Base-by-base conservation (phyloP, 108 stramenopile genomes). In the Licmophora abbreviata region DNA sequence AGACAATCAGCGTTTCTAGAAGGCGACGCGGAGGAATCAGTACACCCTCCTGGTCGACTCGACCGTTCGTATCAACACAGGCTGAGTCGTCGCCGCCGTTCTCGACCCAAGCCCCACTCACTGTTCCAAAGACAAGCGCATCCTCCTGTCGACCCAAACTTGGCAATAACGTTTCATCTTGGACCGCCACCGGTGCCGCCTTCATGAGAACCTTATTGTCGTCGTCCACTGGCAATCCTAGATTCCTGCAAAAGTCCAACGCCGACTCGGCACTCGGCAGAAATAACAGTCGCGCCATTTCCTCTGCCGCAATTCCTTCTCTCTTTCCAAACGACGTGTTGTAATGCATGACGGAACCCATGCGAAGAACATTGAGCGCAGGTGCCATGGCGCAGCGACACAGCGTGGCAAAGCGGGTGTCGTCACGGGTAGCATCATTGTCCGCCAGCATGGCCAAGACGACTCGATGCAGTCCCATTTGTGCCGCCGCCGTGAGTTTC, bases 331-430 rank as follows among this genome's bases (percentile, higher is more conserved):
- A 76, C 26, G 46, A 51, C 1, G 44, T 42, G 42, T 71, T 72
- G 48, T 72, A 77, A 24, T 62, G 66, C 52, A 66, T 56, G 14
- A 70, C 43, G 0, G 59, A 52, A 17, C 63, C 43, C 40, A 63
- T 63, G 10, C 68, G 61, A 24, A 64, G n/a, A 1, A 22, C 25
- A 56, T 38, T 29, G 29, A 77, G 29, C 1, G 21, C 22, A 1
- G 58, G 56, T 20, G 45, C 58, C 40, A 77, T 10, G 46, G 48
- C 50, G 36, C 66, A 77, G 25, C 49, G 49, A 17, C 38, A 40
- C 20, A 40, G 20, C 3, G 20, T 5, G 2, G 20, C 3, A 20
- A 40, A 40, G 20, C 20, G 5, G 1, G 38, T 18, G 3, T 40
- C 38, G 15, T 40, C 5, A 3, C 15, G 3, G 5, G 15, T 40